These are phyloP conservation scores for Claviceps africana DNA, from an alignment of 2,329 filamentous ascomycete species.

Conservation along the genomic window DNA sequence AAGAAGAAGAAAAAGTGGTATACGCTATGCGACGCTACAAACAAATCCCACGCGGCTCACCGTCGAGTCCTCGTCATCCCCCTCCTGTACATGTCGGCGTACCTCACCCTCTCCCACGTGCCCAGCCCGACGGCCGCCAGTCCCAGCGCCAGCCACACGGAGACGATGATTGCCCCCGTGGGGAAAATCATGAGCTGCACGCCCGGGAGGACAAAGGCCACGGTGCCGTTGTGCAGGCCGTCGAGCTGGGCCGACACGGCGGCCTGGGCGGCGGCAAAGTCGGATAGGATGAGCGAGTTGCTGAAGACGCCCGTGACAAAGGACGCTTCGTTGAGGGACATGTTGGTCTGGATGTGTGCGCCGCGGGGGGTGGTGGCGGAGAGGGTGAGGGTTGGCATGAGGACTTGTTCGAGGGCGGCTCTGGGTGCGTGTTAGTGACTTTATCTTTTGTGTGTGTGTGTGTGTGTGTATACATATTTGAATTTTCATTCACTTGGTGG, in stretches of 20 bases:
- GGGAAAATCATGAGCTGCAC: constrained; percentile 56
- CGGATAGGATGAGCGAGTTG: constrained; percentile 37
- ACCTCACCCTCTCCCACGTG: constrained; percentile 51
- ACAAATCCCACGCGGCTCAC: neutral
- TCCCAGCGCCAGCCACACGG: constrained; percentile 46
- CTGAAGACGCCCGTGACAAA: constrained; percentile 62
- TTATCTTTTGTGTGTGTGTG: too few relatives aligned
- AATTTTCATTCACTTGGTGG: neutral
- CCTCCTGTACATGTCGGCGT: constrained; percentile 47
- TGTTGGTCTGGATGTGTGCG: constrained; percentile 42
- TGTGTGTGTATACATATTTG: too few relatives aligned
- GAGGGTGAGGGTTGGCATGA: constrained; percentile 56
- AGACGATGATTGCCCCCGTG: constrained; percentile 52
- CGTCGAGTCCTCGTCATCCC: constrained; percentile 6
- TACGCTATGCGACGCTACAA: too few relatives aligned
- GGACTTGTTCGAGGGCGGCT: constrained; percentile 44
- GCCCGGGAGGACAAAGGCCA: constrained; percentile 57
- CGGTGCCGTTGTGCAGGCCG: constrained; percentile 34
- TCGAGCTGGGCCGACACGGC: constrained; percentile 34
- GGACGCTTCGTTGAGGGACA: constrained; percentile 55
- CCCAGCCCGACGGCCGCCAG: constrained; percentile 46
- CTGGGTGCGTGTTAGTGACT: constrained; percentile 19
- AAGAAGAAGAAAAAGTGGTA: neutral
- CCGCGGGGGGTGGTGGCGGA: constrained; percentile 40
- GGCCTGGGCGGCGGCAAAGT: constrained; percentile 31